Conservation (phyloP, 2,329 filamentous ascomycete genomes). For the Aspergillus felis region DNA sequence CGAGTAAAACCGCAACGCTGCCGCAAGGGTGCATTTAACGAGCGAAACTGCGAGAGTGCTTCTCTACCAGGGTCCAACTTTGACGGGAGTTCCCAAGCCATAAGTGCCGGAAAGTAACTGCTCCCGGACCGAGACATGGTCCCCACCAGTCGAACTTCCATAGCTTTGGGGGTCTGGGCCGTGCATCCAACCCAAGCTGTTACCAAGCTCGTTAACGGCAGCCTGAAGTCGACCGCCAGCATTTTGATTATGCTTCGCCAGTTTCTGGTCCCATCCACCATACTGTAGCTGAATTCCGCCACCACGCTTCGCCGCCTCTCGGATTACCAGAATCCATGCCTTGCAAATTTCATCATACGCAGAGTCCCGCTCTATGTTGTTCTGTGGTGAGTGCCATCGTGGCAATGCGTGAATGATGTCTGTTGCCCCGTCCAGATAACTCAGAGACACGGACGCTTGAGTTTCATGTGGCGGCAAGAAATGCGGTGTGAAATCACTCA, state of each 20-base stretch:
- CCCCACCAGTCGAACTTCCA: constrained; percentile 32
- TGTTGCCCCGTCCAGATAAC: constrained; percentile 85
- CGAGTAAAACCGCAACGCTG: constrained; percentile 6
- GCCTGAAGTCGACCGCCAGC: constrained; percentile 76
- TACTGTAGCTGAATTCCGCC: constrained; percentile 87
- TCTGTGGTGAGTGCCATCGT: constrained; percentile 82
- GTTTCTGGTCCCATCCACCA: constrained; percentile 85
- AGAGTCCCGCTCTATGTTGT: constrained; percentile 89
- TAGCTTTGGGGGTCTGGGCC: constrained; percentile 31
- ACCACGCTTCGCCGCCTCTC: constrained; percentile 84
- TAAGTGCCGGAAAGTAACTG: constrained; percentile 57
- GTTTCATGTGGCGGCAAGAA: constrained; percentile 89
- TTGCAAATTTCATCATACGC: constrained; percentile 94
- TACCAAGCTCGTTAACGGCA: constrained; percentile 72
- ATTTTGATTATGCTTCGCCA: constrained; percentile 82
- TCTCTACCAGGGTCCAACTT: constrained; percentile 53
- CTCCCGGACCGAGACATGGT: constrained; percentile 50
- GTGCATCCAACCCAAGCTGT: constrained; percentile 75
- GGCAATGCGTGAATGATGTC: constrained; percentile 85
- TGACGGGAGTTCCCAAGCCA: constrained; percentile 51
- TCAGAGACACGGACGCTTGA: constrained; percentile 76
- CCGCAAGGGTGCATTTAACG: constrained; percentile 8
- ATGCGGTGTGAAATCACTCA: constrained; percentile 92
- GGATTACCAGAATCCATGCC: constrained; percentile 88
- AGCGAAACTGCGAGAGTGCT: constrained; percentile 2